A percentile compares a stretch with the other conserved stretches of the same genome.
Conservation (phyloP, 2,329 filamentous ascomycete genomes). For the Pseudogymnoascus sp. region DNA sequence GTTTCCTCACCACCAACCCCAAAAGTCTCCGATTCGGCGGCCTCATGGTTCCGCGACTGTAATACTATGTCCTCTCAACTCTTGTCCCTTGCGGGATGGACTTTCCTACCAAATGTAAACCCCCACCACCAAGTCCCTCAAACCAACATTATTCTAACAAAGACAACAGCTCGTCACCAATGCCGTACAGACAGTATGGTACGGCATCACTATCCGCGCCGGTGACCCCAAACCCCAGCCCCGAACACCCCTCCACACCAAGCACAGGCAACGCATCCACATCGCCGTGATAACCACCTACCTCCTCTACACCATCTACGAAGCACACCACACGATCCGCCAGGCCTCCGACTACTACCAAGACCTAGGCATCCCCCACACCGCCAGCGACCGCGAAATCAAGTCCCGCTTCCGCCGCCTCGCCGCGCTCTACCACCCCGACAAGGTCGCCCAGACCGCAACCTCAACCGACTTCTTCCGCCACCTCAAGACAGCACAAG, state of each 20-base stretch:
- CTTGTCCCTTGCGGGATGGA: conserved; percentile 53
- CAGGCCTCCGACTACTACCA: conserved; percentile 69
- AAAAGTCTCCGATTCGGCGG: background rate
- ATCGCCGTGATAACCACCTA: conserved; percentile 76
- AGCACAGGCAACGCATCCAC: conserved; percentile 75
- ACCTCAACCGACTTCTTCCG: conserved; percentile 56
- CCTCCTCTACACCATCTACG: conserved; percentile 86
- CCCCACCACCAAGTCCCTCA: conserved; percentile 11
- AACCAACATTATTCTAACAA: conserved; percentile 6
- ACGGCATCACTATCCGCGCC: conserved; percentile 80
- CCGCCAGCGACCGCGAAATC: conserved; percentile 66
- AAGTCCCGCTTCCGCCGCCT: conserved; percentile 80
- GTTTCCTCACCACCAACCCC: background rate
- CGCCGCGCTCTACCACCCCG: conserved; percentile 67
- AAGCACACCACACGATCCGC: conserved; percentile 76
- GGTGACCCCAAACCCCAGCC: conserved; percentile 72
- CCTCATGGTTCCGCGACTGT: background rate
- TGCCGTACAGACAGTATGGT: conserved; percentile 74
- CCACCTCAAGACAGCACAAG: conserved; percentile 73
- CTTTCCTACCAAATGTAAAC: conserved; percentile 53
- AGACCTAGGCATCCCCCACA: conserved; percentile 61
- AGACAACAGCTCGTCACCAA: conserved; percentile 63
- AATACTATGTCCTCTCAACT: conserved; percentile 25
- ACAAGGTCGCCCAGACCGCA: conserved; percentile 51
- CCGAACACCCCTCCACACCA: conserved; percentile 59